These are phyloP conservation scores for Arctium lappa DNA, from an alignment of 129 eudicot genomes.

Conservation along the genomic window DNA sequence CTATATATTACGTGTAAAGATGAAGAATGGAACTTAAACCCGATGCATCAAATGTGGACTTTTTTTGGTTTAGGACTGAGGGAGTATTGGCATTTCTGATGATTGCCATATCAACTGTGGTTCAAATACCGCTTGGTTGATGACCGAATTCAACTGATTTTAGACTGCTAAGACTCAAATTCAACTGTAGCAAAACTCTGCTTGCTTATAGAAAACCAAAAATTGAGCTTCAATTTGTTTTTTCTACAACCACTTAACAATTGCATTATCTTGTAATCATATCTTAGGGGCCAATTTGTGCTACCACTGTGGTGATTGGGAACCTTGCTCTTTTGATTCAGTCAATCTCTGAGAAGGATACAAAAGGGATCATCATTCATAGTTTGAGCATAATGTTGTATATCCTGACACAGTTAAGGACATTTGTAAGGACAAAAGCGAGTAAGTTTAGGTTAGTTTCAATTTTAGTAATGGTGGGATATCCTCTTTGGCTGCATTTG, in stretches of 20 bases:
- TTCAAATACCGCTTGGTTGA: not conserved
- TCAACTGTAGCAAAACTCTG: not conserved
- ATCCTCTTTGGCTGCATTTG: conserved; percentile 12
- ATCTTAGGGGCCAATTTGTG: conserved; percentile 20
- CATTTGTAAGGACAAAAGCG: not conserved
- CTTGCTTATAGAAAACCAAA: no score
- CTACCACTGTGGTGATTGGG: conserved; percentile 17
- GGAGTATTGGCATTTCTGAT: not conserved
- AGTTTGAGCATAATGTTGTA: conserved; percentile 13
- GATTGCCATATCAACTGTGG: not conserved
- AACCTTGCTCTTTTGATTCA: conserved; percentile 26
- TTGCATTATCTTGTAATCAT: not conserved
- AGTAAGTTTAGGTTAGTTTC: conserved; percentile 13
- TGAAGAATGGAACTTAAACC: not conserved
- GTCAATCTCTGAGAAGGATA: conserved; percentile 18
- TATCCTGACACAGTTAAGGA: not conserved
- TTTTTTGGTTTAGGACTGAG: not conserved
- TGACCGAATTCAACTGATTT: not conserved
- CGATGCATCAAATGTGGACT: not conserved
- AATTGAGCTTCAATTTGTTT: no score
- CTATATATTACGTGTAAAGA: not conserved
- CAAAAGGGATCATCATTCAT: conserved; percentile 13
- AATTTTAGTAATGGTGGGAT: conserved; percentile 25
- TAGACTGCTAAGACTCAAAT: not conserved
- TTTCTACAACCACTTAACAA: not conserved